Percentiles rank a stretch among this genome's conserved stretches.
Conservation (phyloP, 2,329 filamentous ascomycete species). For the Curvularia sp. region DNA sequence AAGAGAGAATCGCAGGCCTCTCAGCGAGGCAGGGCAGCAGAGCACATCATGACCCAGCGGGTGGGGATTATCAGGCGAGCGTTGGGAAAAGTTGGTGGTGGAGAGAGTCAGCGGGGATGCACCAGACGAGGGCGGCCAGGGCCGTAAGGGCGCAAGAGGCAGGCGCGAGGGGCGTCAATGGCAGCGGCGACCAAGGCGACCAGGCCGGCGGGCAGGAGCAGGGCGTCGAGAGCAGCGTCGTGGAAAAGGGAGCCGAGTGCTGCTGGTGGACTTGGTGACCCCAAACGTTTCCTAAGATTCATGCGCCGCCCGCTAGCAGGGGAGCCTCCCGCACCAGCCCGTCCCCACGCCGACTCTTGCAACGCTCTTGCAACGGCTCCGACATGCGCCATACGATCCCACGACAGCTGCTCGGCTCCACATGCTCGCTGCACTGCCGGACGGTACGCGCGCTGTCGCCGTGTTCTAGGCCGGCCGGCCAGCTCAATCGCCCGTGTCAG, state of each 20-base stretch:
- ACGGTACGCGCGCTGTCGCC: too few relatives aligned
- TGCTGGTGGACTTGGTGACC: neutral
- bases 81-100: conserved; percentile 18
- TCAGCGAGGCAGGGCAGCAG: conserved; percentile 44
- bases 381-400: neutral
- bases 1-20: conserved; percentile 30
- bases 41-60: conserved; percentile 37
- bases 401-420: too few relatives aligned
- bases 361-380: conserved; percentile 22
- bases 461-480: too few relatives aligned
- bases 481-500: too few relatives aligned
- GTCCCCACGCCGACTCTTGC: conserved; percentile 14
- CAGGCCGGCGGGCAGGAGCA: too few relatives aligned
- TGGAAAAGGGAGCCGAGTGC: neutral
- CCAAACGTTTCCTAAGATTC: neutral
- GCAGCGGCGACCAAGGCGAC: neutral
- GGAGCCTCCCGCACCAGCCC: conserved; percentile 15
- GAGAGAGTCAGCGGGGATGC: neutral
- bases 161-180: too few relatives aligned
- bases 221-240: neutral
- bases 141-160: neutral
- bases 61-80: conserved; percentile 9
- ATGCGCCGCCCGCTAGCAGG: neutral
- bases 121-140: neutral
- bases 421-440: too few relatives aligned